Evolutionary conservation across 2,329 filamentous ascomycete species (phyloP), one percentile per base, ranked within the genome.

Genomic region (Fusarium oligoseptatum): DNA sequence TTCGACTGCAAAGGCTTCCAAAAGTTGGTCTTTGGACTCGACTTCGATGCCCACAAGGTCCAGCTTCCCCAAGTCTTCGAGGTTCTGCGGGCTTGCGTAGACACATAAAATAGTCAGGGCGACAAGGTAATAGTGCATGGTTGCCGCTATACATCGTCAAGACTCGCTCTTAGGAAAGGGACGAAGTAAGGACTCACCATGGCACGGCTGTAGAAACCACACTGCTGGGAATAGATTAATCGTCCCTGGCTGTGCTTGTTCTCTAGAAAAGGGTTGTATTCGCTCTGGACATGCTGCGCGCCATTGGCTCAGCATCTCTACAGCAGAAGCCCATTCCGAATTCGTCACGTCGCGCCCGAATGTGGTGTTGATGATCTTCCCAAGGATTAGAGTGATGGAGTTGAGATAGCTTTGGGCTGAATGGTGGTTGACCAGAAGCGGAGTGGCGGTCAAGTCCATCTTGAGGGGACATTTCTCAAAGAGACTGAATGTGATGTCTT

Each of bases 401-500:
- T 88, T 87, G 2, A 87, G 81, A 29, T 70, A 70, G n/a, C 71
- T 71, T 9, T 78, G 68, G 11, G 73, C 76, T 15, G 71, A 73
- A 5, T 50, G 36, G 29, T 77, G 71, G 0, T 24, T 82, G 0
- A 70, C 68, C 1, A 68, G 34, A 6, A 77, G 57, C 2, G 65
- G 68, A 10, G 81, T 71, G 27, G 68, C 45, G 14, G 78, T 56
- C 14, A 85, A 62, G 20, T 84, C 79, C 64, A 87, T 85, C 70
- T 86, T 86, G 1, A 87, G 72, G 0, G 81, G 80, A 24, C 83
- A 84, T 7, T 80, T 76, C 41, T 84, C 80, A 45, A 86, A 87
- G 1, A 88, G 74, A n/a, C 86, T 86, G n/a, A 87, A 86, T 0
- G 87, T 88, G n/a, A 88, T 88, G 41, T 88, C 86, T 74, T 88